phyloP scores from a whole-genome alignment of 805 yeast genomes.

The Hemisphaericaspora nanyangensis region DNA sequence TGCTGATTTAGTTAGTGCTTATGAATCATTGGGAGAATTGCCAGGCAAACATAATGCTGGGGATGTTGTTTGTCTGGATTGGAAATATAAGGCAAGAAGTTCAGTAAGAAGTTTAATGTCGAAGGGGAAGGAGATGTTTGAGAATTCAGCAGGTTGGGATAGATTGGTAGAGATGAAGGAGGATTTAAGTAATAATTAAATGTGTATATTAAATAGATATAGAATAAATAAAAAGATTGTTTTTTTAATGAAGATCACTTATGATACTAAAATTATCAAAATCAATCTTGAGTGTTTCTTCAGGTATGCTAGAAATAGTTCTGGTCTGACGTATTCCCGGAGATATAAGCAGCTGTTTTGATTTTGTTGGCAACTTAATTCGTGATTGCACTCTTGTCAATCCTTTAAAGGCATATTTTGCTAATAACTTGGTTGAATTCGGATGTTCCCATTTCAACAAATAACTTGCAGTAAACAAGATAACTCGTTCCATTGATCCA shows the following conservation, averaged over 20 bases:
- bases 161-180: slow-evolving; percentile 51
- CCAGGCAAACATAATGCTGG: slow-evolving; percentile 79
- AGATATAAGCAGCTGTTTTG: neutral
- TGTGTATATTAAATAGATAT: neutral
- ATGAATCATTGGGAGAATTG: slow-evolving; percentile 80
- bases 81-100: slow-evolving; percentile 81
- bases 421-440: neutral
- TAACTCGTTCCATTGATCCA: neutral
- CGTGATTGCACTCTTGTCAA: neutral
- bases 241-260: slow-evolving; percentile 13
- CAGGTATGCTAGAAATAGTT: too few relatives aligned
- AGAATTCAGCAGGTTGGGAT: slow-evolving; percentile 74
- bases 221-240: neutral
- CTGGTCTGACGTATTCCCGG: too few relatives aligned
- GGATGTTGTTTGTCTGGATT: slow-evolving; percentile 83
- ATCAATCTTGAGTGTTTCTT: too few relatives aligned
- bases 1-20: slow-evolving; percentile 76
- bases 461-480: slow-evolving; percentile 5
- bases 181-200: slow-evolving; percentile 21
- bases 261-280: slow-evolving; percentile 21
- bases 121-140: slow-evolving; percentile 78
- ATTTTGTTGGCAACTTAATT: neutral
- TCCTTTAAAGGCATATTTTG: neutral
- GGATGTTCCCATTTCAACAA: slow-evolving; percentile 5
- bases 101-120: slow-evolving; percentile 72